These are phyloP conservation scores for Rhododendron mucronatum DNA, from an alignment of 148 eudicot species.

Conservation along the genomic window DNA sequence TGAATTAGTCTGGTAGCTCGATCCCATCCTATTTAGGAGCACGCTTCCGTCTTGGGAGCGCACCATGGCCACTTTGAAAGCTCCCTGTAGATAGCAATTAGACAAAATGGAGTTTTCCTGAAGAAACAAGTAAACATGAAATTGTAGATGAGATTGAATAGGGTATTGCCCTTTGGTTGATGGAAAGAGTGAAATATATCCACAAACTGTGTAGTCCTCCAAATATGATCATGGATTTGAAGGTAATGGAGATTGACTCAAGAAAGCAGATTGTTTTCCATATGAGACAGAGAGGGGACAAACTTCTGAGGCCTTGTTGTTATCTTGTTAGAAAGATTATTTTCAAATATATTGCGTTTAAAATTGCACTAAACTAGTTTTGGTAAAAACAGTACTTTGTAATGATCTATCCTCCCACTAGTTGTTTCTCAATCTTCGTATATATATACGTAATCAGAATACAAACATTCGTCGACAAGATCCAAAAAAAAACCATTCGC, in stretches of 20 bases:
- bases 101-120: neutral
- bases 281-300: neutral
- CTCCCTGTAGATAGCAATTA: neutral
- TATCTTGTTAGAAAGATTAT: neutral
- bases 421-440: neutral
- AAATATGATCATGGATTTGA: neutral
- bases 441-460: neutral
- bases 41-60: too few species aligned
- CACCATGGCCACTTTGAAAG: neutral
- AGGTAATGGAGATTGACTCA: conserved; percentile 2
- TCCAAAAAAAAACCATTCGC: neutral
- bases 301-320: neutral
- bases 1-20: neutral
- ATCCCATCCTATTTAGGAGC: too few species aligned
- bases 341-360: neutral
- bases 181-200: neutral
- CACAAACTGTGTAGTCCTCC: neutral
- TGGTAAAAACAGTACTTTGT: neutral
- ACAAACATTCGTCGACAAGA: neutral
- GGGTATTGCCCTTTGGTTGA: neutral
- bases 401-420: neutral
- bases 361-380: neutral
- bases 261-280: neutral
- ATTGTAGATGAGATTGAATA: neutral
- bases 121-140: neutral